These are phyloP conservation scores for Penicillium hesseltinei DNA, from an alignment of 2,329 filamentous ascomycete species.

Conservation along the genomic window DNA sequence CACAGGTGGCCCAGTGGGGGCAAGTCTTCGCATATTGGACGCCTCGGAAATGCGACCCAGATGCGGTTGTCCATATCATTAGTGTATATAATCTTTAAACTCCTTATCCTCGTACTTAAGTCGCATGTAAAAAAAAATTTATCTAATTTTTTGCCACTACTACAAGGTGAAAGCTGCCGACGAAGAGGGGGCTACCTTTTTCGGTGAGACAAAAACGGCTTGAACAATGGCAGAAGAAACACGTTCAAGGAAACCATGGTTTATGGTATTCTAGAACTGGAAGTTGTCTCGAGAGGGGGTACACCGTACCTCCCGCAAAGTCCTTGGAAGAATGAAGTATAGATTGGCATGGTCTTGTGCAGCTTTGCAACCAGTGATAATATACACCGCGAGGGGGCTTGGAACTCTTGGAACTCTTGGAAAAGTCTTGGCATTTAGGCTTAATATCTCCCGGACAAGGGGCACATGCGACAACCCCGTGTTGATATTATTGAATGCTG, in stretches of 20 bases:
- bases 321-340: slow-evolving; percentile 2
- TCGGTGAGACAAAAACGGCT: not conserved
- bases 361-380: slow-evolving; percentile 9
- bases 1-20: slow-evolving; percentile 3
- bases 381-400: slow-evolving; percentile 15
- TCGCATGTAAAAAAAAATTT: not conserved
- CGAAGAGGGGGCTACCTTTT: not conserved
- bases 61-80: not conserved
- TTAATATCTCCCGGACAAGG: slow-evolving; percentile 19
- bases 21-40: slow-evolving; percentile 15
- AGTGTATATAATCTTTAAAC: not conserved
- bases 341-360: slow-evolving; percentile 8
- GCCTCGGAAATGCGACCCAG: slow-evolving; percentile 10
- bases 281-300: slow-evolving; percentile 1
- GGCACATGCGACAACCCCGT: not conserved
- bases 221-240: not conserved
- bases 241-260: slow-evolving; percentile 13
- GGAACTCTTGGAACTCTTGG: slow-evolving; percentile 20
- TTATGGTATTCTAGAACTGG: not conserved
- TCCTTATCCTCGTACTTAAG: not conserved
- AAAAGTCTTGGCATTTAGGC: slow-evolving; percentile 22
- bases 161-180: not conserved
- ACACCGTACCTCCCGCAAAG: slow-evolving; percentile 1
- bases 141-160: too few species aligned
- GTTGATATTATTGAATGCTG: not conserved